Conservation (phyloP, 208 protist genomes). For the Trypanosoma caninum region DNA sequence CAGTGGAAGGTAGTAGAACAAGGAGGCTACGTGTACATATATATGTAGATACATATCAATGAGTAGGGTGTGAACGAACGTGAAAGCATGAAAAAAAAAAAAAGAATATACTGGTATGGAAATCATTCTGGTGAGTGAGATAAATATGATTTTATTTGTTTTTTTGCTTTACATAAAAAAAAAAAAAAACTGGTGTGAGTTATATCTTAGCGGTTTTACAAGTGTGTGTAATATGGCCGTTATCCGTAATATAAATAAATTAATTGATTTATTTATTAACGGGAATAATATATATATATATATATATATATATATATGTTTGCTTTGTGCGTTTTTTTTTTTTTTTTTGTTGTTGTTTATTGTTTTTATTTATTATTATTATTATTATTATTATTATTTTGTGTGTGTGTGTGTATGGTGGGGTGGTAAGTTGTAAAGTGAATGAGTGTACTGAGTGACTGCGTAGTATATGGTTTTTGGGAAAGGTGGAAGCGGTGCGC, state of each 20-base stretch:
- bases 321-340: neutral
- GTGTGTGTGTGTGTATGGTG: no score
- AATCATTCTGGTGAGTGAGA: neutral
- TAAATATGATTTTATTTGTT: neutral
- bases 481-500: no score
- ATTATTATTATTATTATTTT: neutral
- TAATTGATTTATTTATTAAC: no score
- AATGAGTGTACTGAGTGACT: no score
- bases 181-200: neutral
- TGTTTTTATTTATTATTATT: neutral
- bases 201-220: no score
- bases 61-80: neutral
- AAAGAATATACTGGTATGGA: neutral
- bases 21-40: neutral
- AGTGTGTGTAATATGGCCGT: no score
- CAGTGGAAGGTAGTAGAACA: neutral
- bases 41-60: constrained; percentile 4
- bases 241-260: no score
- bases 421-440: no score
- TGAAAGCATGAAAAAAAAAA: constrained; percentile 3
- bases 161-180: neutral
- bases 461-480: no score
- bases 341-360: neutral
- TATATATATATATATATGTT: no score
- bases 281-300: no score